Percentiles rank a stretch among this genome's conserved stretches.
phyloP scores from a whole-genome alignment of 495 filamentous ascomycete species.

The Annulohypoxylon stygium region DNA sequence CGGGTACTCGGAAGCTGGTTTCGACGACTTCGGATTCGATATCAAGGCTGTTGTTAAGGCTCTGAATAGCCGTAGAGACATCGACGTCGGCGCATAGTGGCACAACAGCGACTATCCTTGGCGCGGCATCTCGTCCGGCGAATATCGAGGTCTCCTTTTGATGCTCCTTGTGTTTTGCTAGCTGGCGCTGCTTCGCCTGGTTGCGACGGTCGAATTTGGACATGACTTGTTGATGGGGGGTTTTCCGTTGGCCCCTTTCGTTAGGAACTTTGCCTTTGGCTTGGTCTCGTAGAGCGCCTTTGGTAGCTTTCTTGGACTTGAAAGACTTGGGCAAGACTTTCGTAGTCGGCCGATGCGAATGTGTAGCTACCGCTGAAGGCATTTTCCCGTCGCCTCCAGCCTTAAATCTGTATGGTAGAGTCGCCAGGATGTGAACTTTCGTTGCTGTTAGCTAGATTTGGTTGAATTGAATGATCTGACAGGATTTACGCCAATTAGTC shows the following conservation, averaged over 20 bases:
- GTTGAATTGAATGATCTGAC: background rate
- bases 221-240: slow-evolving; percentile 95
- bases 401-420: slow-evolving; percentile 90
- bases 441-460: background rate
- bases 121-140: slow-evolving; percentile 83
- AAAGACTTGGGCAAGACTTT: slow-evolving; percentile 88
- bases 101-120: slow-evolving; percentile 91
- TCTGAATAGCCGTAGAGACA: slow-evolving; percentile 71
- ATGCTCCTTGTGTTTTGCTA: slow-evolving; percentile 83
- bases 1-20: slow-evolving; percentile 70
- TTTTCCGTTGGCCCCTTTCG: slow-evolving; percentile 78
- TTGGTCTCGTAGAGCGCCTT: slow-evolving; percentile 82
- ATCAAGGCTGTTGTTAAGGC: slow-evolving; percentile 83
- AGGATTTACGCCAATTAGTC: background rate
- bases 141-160: slow-evolving; percentile 82
- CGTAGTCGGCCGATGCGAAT: slow-evolving; percentile 92
- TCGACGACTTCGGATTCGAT: slow-evolving; percentile 74
- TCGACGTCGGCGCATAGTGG: slow-evolving; percentile 82
- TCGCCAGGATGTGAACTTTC: slow-evolving; percentile 64
- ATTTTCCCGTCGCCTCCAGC: slow-evolving; percentile 77
- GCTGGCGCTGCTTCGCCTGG: slow-evolving; percentile 87
- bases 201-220: slow-evolving; percentile 95
- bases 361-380: slow-evolving; percentile 69
- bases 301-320: slow-evolving; percentile 91
- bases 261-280: slow-evolving; percentile 70